Percentiles rank a stretch among this genome's conserved stretches.
Conservation (phyloP, 1,139 yeast genomes). For the Yamadazyma triangularis region DNA sequence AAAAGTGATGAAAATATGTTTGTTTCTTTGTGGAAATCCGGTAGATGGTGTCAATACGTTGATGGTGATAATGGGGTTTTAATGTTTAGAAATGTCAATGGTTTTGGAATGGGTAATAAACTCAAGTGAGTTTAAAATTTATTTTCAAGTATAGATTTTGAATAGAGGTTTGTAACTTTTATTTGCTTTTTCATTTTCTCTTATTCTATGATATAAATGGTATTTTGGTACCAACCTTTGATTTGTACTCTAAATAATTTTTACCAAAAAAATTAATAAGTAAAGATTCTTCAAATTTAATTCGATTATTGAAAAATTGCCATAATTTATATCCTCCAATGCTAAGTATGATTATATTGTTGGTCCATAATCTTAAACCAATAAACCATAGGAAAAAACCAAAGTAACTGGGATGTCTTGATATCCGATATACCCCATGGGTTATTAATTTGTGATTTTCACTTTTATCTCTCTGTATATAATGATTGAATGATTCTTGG, state of each 20-base stretch:
- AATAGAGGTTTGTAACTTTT: conserved; percentile 1
- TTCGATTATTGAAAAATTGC: conserved; percentile 65
- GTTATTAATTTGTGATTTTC: conserved; percentile 64
- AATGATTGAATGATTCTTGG: conserved; percentile 81
- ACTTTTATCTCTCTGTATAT: conserved; percentile 52
- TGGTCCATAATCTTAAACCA: conserved; percentile 70
- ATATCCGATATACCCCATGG: conserved; percentile 58
- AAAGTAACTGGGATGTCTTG: conserved; percentile 86
- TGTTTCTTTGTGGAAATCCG: conserved; percentile 51
- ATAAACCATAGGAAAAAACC: conserved; percentile 95
- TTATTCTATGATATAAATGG: conserved; percentile 45
- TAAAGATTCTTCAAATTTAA: conserved; percentile 63
- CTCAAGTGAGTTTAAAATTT: conserved; percentile 3
- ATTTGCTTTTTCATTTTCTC: conserved; percentile 1
- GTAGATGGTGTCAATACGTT: conserved; percentile 55
- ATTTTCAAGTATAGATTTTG: not conserved
- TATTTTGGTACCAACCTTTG: conserved; percentile 51
- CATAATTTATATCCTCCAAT: conserved; percentile 42
- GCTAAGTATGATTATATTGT: conserved; percentile 38
- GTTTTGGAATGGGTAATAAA: conserved; percentile 30
- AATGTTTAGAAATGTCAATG: conserved; percentile 57
- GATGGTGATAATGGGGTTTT: conserved; percentile 57
- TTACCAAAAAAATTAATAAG: conserved; percentile 66
- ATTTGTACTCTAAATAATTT: conserved; percentile 52
- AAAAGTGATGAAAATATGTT: conserved; percentile 55